Evolutionary conservation across 805 yeast species (phyloP), one percentile per base, ranked within the genome.

Genomic region (Hanseniaspora jakobsenii): DNA sequence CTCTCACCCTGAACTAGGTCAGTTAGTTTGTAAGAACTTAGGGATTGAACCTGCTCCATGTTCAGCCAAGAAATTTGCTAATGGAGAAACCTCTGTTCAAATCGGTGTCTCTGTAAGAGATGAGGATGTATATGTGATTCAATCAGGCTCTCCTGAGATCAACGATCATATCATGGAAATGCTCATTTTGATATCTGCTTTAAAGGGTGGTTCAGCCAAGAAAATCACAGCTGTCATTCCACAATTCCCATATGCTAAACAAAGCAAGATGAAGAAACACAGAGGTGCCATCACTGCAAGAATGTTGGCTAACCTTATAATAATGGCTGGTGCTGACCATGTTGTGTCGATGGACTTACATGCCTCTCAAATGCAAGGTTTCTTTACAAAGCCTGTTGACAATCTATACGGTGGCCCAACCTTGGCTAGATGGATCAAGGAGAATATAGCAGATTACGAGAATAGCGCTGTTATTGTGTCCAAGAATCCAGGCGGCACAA

Each of bases 321-420:
- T 86, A 47, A 93, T 91, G 93, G 97, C 98, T 3, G 99, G 99
- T 53, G 98, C 97, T 21, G 97, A 91, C 64, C 99, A 91, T 63
- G 93, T 91, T 47, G 89, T 91, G 31, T 84, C 95, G 3, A 87
- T 91, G 96, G 99, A 91, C 59, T 68, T 91, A 52, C 78, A 75
- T 54, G 98, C 99, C 22, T 78, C 95, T 28, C 99, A 91, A 65
- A 91, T 91, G 98, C 98, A 91, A 67, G 99, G 99, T 12, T 91
- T 91, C 60, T 91, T 91, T 68, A 74, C 93, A 27, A 87, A 86
- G 55, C 98, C 99, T 0, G 98, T 91, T 22, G 99, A 91, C 63
- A 91, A 91, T 62, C 67, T 91, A 49, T 86, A 85, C 57, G 96
- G 96, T 22, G 95, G 94, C 2, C 98, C 98, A 38, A 83, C 95